Evolutionary conservation across 345 rosid species (phyloP).

Genomic region (Gossypium ekmanianum): DNA sequence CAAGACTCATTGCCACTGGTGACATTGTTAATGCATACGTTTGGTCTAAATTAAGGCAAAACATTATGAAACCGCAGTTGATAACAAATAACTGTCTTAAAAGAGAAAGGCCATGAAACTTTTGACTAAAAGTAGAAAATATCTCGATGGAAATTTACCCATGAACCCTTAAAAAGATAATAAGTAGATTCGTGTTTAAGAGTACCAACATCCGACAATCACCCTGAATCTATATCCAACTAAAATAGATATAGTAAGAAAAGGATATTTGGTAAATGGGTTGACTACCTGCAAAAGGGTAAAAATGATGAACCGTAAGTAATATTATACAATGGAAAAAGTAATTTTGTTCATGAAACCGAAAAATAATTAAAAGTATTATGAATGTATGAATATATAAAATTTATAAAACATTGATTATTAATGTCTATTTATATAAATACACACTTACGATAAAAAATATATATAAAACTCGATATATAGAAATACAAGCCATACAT

Average conservation of each 20-base stretch:
- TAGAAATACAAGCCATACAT: no score
- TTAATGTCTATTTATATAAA: no score
- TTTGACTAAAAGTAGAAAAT: neutral
- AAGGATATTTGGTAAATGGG: conserved; percentile 78
- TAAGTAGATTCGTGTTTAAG: neutral
- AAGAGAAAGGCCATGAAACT: no score
- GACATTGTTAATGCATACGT: conserved; percentile 78
- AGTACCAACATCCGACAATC: neutral
- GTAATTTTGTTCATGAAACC: neutral
- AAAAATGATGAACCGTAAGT: neutral
- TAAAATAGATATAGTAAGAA: neutral
- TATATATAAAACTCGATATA: no score
- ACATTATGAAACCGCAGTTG: neutral
- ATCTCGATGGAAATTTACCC: neutral
- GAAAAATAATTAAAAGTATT: no score
- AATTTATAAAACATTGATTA: no score
- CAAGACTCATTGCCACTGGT: conserved; percentile 92
- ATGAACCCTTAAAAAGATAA: neutral
- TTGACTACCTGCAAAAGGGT: conserved; percentile 69
- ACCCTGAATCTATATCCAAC: neutral
- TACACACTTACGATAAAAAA: no score
- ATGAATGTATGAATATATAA: no score
- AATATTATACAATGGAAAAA: neutral
- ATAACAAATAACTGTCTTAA: neutral
- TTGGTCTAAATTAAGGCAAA: conserved; percentile 39